Base-by-base conservation (phyloP, 495 filamentous ascomycete genomes). In the Tuber borchii region DNA sequence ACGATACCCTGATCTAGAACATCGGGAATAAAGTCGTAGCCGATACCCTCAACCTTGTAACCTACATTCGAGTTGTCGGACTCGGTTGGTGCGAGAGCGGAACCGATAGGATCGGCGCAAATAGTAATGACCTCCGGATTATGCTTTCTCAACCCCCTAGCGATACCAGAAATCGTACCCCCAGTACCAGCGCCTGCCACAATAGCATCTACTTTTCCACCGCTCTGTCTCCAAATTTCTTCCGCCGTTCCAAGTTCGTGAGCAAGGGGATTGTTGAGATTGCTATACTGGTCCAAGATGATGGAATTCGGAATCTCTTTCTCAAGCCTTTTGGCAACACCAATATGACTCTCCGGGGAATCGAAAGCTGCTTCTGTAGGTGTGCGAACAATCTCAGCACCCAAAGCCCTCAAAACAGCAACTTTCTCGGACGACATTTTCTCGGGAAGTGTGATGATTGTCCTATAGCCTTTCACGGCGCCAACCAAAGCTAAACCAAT, bases 351-450 rank as follows among this genome's bases (percentile, higher is more conserved):
- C 86, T 99, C 96, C 46, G 95, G 95, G 19, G 90, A 90, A 84
- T 99, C 96, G 83, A 87, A 97, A 42, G 95, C 95, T 17, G 95
- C 95, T 85, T 96, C 92, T 37, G 97, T 98, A 40, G 95, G 96
- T 1, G 95, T 99, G 71, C 95, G 91, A 79, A 99, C 97, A 83
- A 99, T 98, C 79, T 95, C 97, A 37, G 95, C 95, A 75, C 95
- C 95, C 45, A 99, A 88, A 26, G 95, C 94, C 70, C 93, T 90
- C 40, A 99, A 87, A 17, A 99, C 95, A 2, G 94, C 90, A 19
- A 99, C 96, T 84, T 99, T 99, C 85, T 99, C 95, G 42, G 93
- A 90, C 9, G 93, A 97, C 95, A 99, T 99, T 87, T 99, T 99
- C 86, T 99, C 95, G 51, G 95, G 95, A 3, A 99, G 89, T 0